phyloP scores from a whole-genome alignment of 1,284 basidiomycete genomes.

The Afroboletus lepidellus region DNA sequence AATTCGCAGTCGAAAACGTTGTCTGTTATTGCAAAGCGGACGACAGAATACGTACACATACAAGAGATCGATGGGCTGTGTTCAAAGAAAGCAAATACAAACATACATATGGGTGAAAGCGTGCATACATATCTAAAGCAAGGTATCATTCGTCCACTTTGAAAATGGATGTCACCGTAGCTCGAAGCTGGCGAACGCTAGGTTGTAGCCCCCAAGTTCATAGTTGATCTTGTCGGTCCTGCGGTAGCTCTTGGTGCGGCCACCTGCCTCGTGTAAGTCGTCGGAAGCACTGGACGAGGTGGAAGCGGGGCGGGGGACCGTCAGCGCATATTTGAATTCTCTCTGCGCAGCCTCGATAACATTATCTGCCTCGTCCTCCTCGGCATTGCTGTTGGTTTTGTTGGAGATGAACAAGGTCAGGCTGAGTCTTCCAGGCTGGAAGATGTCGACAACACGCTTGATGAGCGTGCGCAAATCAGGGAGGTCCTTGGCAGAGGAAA shows the following conservation, averaged over 20 bases:
- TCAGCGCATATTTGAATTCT: constrained; percentile 64
- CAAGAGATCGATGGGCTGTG: constrained; percentile 10
- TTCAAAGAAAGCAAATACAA: constrained; percentile 12
- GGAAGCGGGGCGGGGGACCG: constrained; percentile 26
- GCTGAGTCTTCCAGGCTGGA: constrained; percentile 85
- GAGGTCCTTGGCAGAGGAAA: constrained; percentile 42
- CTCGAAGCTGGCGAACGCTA: constrained; percentile 92
- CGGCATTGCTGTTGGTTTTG: constrained; percentile 48
- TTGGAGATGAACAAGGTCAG: constrained; percentile 92
- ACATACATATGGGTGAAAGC: constrained; percentile 18
- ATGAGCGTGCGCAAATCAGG: constrained; percentile 82
- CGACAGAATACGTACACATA: constrained; percentile 23
- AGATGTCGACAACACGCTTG: constrained; percentile 87
- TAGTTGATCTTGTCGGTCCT: constrained; percentile 98
- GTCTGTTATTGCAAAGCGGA: constrained; percentile 20
- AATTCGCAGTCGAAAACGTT: constrained; percentile 15
- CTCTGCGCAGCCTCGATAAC: constrained; percentile 66
- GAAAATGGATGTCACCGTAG: constrained; percentile 32
- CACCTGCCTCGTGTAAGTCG: constrained; percentile 13
- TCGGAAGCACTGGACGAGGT: constrained; percentile 19
- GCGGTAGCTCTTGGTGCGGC: constrained; percentile 42
- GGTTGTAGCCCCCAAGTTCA: constrained; percentile 94
- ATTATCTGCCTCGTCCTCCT: constrained; percentile 51
- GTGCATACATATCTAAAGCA: constrained; percentile 22
- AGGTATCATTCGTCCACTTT: constrained; percentile 19